phyloP scores from a whole-genome alignment of 2,329 filamentous ascomycete genomes.

The Sordariomycetes sp. region DNA sequence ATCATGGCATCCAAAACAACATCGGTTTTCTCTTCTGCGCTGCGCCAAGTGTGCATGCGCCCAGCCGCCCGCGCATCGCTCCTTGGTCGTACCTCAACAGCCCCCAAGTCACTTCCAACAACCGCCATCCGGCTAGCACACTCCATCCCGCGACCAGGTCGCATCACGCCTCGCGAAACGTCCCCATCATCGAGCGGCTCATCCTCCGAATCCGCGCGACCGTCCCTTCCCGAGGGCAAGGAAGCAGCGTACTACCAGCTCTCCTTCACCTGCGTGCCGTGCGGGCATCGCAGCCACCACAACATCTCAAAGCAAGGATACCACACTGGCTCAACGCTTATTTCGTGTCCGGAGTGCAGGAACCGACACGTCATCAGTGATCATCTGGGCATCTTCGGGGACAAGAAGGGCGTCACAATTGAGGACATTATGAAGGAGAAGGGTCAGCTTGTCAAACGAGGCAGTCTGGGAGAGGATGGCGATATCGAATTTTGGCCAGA shows the following conservation, averaged over 20 bases:
- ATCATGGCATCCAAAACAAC: conserved; percentile 19
- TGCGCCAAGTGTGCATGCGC: conserved; percentile 7
- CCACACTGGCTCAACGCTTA: conserved; percentile 79
- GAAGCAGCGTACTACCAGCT: conserved; percentile 59
- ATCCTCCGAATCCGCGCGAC: conserved; percentile 4
- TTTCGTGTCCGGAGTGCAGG: conserved; percentile 78
- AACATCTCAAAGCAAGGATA: conserved; percentile 90
- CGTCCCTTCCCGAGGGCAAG: neutral
- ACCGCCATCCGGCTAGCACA: conserved; percentile 18
- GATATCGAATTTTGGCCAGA: conserved; percentile 91
- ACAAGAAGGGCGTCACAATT: conserved; percentile 54
- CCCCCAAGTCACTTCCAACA: neutral
- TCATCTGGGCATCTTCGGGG: conserved; percentile 71
- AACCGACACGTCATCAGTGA: conserved; percentile 89
- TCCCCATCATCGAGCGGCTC: neutral
- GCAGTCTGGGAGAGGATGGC: conserved; percentile 65
- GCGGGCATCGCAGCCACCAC: conserved; percentile 71
- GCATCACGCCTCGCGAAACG: conserved; percentile 6
- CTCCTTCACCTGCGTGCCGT: conserved; percentile 88
- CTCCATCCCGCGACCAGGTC: conserved; percentile 24
- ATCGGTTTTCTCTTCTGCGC: conserved; percentile 7
- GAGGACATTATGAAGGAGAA: conserved; percentile 71
- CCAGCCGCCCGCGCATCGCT: conserved; percentile 1
- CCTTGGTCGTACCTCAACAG: neutral
- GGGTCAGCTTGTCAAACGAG: conserved; percentile 64